Base-by-base conservation (phyloP, 805 yeast species). In the Wickerhamiella azymoides region DNA sequence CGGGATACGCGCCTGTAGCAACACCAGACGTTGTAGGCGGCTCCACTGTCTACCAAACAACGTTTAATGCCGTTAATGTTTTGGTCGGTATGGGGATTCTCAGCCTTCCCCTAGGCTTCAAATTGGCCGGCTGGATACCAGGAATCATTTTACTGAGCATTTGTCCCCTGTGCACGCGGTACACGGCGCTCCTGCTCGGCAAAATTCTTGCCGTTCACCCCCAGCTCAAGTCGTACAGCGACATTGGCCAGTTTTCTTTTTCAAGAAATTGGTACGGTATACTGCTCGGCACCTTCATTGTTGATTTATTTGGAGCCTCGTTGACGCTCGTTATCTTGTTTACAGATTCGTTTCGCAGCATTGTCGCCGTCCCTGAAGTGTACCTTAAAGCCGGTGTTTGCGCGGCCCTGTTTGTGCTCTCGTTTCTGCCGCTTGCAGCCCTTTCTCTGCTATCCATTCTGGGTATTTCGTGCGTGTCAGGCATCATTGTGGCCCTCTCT, bases 211-310 rank as follows among this genome's bases (percentile, higher is more conserved):
- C 80, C 50, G 79, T 85, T 1, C 92, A 85, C 63, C 79, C 74
- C 13, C 79, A 92, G 0, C 64, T 85, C 45, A 77, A 80, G 69
- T 82, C 95, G 0, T 86, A 85, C 60, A 93, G 94, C 0, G 96
- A 86, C 64, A 68, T 86, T 41, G 93, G 3, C 79, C 75, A 55
- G 83, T 30, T 21, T n/a, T 41, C 38, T 13, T 26, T 41, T 2
- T 33, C 37, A 5, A 84, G n/a, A 82, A 88, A 0, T 84, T 80
- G 57, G 95, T 95, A 1, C 66, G 80, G 2, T 68, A 67, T 27
- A 94, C 92, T 2, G 73, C 94, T 55, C 67, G 94, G 2, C 53
- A 78, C 11, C 57, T 85, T 86, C 57, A 79, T 89, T 0, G 54
- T 83, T 36, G 96, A 86, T 56, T 68, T 86, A 38, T 53, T 82